Evolutionary conservation across 2,329 filamentous ascomycete genomes (phyloP), one percentile per base, ranked within the genome.

Genomic region (Didymella keratinophila): DNA sequence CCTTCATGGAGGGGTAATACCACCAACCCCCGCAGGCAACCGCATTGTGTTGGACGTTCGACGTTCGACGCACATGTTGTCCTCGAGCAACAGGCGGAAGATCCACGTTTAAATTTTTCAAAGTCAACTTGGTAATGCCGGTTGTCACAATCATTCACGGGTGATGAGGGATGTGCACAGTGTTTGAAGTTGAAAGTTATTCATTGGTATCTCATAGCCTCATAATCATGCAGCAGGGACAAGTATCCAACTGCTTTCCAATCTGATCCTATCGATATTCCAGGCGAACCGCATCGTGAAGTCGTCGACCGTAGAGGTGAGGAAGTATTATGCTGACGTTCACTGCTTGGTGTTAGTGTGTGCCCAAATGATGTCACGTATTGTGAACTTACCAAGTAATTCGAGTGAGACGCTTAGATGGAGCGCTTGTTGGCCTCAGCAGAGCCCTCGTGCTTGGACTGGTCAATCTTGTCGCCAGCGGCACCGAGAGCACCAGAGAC

Each of bases 401-500:
- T 43, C 57, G 45, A 52, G 16, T 52, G 41, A 52, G 54, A 49
- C 37, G 46, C 52, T 71, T 70, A 71, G 63, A 71, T 51, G 52
- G 67, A 69, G 64, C 75, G 75, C 79, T 83, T 83, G 81, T 83
- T 80, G 74, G 78, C 79, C 72, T 79, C 76, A 66, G 79, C 80
- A 66, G 79, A 73, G 64, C 71, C 71, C 65, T 85, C 78, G 77
- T 85, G 83, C 73, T 79, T 79, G 64, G 66, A 58, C 80, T 86
- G 78, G 62, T 84, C 78, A 39, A 81, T 44, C 82, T 86, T 86
- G 79, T 86, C 82, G 60, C 67, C 63, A 43, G 78, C 64, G 52
- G 84, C 83, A 63, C 82, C 81, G 71, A 82, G 78, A 55, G 81
- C 84, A 61, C 83, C 84, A 44, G 76, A 78, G 70, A 79, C 79